These are phyloP conservation scores for Colletotrichum tamarilloi DNA, from an alignment of 2,329 filamentous ascomycete species.

Conservation along the genomic window DNA sequence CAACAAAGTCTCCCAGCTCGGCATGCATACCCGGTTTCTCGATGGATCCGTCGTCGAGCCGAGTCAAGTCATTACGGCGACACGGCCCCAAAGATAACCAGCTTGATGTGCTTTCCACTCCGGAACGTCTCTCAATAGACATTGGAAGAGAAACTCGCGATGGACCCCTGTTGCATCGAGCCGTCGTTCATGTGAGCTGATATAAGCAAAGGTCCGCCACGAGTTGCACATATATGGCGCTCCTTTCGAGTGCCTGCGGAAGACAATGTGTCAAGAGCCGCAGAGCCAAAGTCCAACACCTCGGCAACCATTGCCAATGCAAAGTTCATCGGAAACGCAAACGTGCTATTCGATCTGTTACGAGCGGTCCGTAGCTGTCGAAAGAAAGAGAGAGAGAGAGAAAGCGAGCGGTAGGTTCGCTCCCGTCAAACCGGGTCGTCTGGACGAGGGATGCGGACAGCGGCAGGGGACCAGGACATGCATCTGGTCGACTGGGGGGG, in stretches of 20 bases:
- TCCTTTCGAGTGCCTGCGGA: neutral
- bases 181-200: neutral
- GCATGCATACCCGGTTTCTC: neutral
- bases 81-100: neutral
- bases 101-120: neutral
- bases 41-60: neutral
- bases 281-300: neutral
- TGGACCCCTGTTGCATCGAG: conserved; percentile 12
- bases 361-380: conserved; percentile 4
- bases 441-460: conserved; percentile 2
- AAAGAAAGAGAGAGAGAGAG: conserved; percentile 6
- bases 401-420: conserved; percentile 19
- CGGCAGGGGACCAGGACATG: neutral
- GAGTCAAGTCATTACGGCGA: neutral
- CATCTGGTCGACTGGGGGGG: neutral
- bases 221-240: neutral
- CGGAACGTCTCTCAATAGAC: neutral
- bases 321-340: conserved; percentile 21
- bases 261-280: neutral
- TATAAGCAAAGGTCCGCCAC: conserved; percentile 6
- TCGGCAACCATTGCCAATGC: conserved; percentile 16
- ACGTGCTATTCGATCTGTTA: neutral
- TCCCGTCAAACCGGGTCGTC: conserved; percentile 14
- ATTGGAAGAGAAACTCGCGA: neutral
- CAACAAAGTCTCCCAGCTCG: neutral